Evolutionary conservation across 192 early-diverging fungal genomes (phyloP), one percentile per base, ranked within the genome.

Genomic region (Backusella parvicylindrica): DNA sequence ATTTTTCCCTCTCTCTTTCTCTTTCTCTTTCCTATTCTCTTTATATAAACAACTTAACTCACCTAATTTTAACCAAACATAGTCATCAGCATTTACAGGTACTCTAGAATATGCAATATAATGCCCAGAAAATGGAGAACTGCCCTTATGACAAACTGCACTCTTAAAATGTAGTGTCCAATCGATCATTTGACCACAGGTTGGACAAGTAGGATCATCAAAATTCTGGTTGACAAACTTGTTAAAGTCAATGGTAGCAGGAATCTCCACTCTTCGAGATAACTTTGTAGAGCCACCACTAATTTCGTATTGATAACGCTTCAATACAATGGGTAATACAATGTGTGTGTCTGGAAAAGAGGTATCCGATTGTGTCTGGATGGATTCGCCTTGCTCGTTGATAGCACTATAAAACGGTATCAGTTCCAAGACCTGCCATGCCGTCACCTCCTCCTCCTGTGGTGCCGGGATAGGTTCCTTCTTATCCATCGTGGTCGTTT

Each of bases 301-400:
- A 36, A 35, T 16, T 35, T 66, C 33, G 6, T 66, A 36, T 6
- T 35, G 33, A 66, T 66, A 66, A 26, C 64, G 64, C 30, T 66
- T 66, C 32, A 66, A 33, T 16, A 66, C 64, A 32, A 66, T 32
- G 9, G 64, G 64, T 15, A 66, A 23, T 18, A 66, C 4, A 6
- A 66, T 35, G 18, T 66, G 53, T 43, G 83, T 81, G 3, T 80
- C 79, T 4, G 89, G 90, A 60, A 88, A 92, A 49, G 85, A 83
- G 3, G 83, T 81, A 9, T 81, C 77, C 35, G 68, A 65, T 11
- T 84, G 82, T 70, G 68, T 70, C 1, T 79, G 74, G 15, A 82
- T 66, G 3, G 16, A 31, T 15, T 66, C 64, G 16, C 33, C 64
- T 66, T 35, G 64, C 13, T 66, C 64, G 15, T 66, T 66, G 5